Percentiles rank a stretch among this genome's conserved stretches.
phyloP scores from a whole-genome alignment of 2,329 filamentous ascomycete species.

The Trichoderma sp. region DNA sequence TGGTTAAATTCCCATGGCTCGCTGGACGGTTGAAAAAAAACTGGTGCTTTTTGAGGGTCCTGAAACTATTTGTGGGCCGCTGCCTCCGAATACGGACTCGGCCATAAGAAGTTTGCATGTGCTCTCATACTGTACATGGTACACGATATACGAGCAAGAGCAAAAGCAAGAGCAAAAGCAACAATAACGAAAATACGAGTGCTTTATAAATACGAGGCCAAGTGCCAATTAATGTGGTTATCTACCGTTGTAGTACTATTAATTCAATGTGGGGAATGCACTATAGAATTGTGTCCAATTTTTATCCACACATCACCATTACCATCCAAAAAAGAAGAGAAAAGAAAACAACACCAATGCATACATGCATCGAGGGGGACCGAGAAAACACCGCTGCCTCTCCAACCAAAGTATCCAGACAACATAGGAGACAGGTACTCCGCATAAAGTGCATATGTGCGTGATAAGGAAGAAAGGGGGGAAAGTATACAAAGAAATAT shows the following conservation, averaged over 20 bases:
- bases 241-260: constrained; percentile 6
- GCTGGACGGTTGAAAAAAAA: neutral
- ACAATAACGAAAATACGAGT: neutral
- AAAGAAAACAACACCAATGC: constrained; percentile 3
- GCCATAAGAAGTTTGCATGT: neutral
- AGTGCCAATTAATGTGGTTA: constrained; percentile 1
- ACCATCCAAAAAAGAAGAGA: constrained; percentile 9
- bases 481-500: constrained; percentile 17
- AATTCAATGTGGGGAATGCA: constrained; percentile 10
- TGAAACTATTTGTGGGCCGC: neutral
- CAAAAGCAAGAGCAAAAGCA: too few relatives aligned
- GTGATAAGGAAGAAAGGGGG: neutral
- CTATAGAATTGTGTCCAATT: constrained; percentile 15
- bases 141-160: neutral
- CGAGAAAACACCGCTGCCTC: constrained; percentile 17
- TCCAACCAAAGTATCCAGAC: constrained; percentile 18
- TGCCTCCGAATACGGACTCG: constrained; percentile 18
- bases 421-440: constrained; percentile 18
- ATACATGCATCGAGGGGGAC: neutral
- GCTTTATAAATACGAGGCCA: neutral
- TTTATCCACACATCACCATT: constrained; percentile 7
- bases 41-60: neutral
- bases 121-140: too few relatives aligned
- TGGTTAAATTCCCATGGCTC: neutral
- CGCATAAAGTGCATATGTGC: constrained; percentile 4